Conservation (phyloP, 176 grass and related monocot species). For the Echinochloa phyllopogon region DNA sequence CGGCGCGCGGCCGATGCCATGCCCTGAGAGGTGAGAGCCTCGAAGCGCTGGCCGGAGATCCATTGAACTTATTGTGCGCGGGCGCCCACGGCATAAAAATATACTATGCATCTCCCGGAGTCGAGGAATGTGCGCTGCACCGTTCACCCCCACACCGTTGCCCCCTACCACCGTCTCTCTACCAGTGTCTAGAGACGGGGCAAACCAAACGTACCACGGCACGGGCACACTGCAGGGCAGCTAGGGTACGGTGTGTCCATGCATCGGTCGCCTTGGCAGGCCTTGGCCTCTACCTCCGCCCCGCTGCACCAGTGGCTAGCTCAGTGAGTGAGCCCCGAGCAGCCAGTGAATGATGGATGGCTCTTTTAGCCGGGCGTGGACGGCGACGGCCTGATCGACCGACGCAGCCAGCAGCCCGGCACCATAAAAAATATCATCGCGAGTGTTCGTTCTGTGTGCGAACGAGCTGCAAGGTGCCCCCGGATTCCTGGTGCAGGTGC, state of each 20-base stretch:
- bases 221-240: too few species aligned
- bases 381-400: not conserved
- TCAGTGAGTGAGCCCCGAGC: not conserved
- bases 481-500: slow-evolving; percentile 33
- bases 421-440: not conserved
- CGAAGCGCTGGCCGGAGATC: slow-evolving; percentile 16
- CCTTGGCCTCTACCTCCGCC: too few species aligned
- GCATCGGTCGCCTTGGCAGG: too few species aligned
- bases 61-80: not conserved
- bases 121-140: slow-evolving; percentile 17
- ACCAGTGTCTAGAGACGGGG: not conserved
- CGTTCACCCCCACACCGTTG: not conserved
- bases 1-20: not conserved
- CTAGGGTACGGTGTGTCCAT: not conserved
- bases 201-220: not conserved
- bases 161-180: not conserved
- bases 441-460: not conserved
- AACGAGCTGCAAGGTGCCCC: not conserved
- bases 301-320: not conserved
- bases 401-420: not conserved
- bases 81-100: too few species aligned
- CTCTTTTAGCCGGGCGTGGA: not conserved
- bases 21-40: not conserved
- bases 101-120: not conserved
- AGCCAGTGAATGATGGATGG: not conserved